Base-by-base conservation (phyloP, 2,329 filamentous ascomycete species). In the Endothia cerciana region DNA sequence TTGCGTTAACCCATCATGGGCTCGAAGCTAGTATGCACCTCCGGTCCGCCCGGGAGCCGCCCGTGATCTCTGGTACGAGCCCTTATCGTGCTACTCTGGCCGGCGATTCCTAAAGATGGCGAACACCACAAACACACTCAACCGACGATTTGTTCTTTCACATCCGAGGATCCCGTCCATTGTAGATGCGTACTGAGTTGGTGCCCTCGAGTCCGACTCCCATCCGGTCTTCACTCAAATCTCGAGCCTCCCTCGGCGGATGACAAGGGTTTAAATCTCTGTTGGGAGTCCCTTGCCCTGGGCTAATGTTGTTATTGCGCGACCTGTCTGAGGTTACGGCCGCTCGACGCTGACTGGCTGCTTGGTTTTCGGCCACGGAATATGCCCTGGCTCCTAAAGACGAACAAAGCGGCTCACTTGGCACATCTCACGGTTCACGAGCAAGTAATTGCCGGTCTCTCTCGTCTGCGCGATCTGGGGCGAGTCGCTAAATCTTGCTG, bases 401-500 rank as follows among this genome's bases (percentile, higher is more conserved):
- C 15, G 28, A 28, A 43, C 45, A 53, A 56, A 43, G 47, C 36
- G 64, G 59, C 41, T 62, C 33, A 36, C 45, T 63, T 64, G 38
- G 43, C 57, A 60, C 33, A 47, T 41, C 53, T 67, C 59, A 63
- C 38, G 40, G 57, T 38, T 43, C 64, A 60, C 47, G 19, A 40
- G 41, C 60, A 49, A 59, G 56, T 53, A 51, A 64, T 41, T 43
- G 51, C 41, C 55, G 45, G 63, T 59, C 55, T 61, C 51, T 43
- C 53, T 65, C 43, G 41, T 43, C 58, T 67, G 65, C 65, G 63
- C 55, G 60, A 67, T 67, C 65, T 67, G 47, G 55, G 28, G 19
- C 45, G 30, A 43, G 63, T 63, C 63, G 65, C 63, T 60, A 56
- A 63, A 67, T 65, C 63, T 63, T 63, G 55, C 62, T 65, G 65